Conservation (phyloP, 2,329 filamentous ascomycete genomes). For the Ciborinia camelliae region DNA sequence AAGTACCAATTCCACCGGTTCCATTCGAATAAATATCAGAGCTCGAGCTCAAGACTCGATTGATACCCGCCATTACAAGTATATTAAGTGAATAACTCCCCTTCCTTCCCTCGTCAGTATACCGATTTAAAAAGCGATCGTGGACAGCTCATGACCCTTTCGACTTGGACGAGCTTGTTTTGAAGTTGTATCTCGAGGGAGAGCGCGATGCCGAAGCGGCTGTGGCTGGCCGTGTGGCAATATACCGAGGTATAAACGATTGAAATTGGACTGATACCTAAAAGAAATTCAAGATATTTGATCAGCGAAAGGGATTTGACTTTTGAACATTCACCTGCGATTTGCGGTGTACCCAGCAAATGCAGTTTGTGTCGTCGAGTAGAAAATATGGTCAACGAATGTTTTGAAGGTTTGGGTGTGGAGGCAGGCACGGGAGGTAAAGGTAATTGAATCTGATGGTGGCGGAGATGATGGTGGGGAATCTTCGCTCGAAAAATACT, state of each 20-base stretch:
- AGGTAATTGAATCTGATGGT: no score
- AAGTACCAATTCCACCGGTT: constrained; percentile 22
- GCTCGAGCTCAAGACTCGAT: constrained; percentile 29
- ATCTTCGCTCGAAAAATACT: constrained; percentile 14
- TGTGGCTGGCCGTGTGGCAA: constrained; percentile 12
- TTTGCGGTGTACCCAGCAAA: constrained; percentile 16
- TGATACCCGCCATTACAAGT: constrained; percentile 36
- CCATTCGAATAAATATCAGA: constrained; percentile 21
- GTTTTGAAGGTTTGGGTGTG: constrained; percentile 3
- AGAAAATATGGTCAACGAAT: constrained; percentile 13
- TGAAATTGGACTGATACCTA: constrained; percentile 10
- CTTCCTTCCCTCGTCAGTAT: constrained; percentile 36
- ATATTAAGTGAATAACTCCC: constrained; percentile 24
- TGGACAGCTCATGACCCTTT: constrained; percentile 24
- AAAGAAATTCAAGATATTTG: constrained; percentile 8
- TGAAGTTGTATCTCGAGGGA: background rate
- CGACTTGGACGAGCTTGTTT: constrained; percentile 10
- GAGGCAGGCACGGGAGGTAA: constrained; percentile 5
- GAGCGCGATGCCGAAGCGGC: background rate
- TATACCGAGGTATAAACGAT: constrained; percentile 16
- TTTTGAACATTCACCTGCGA: constrained; percentile 2
- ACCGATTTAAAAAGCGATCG: constrained; percentile 27
- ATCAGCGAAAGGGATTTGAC: constrained; percentile 14
- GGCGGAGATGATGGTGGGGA: constrained; percentile 19
- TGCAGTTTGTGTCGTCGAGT: constrained; percentile 4